Evolutionary conservation across 768 basidiomycete genomes (phyloP).

Genomic region (Lactarius evosmus): DNA sequence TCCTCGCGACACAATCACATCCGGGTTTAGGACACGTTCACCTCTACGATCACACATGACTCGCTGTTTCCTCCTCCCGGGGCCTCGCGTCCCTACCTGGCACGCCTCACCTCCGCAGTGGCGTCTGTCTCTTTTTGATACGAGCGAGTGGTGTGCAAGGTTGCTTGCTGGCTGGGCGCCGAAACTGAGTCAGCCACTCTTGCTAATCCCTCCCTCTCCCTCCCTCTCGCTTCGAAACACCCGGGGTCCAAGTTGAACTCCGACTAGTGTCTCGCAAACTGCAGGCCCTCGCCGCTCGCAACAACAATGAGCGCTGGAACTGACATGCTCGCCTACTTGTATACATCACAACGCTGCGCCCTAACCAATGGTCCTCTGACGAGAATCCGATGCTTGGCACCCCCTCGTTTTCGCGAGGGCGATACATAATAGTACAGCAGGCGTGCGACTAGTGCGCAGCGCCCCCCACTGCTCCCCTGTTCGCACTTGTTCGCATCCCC

Average conservation of each 20-base stretch:
- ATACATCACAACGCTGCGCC: not conserved
- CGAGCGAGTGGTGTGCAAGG: conserved; percentile 5
- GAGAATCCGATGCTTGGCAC: not conserved
- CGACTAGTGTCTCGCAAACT: conserved; percentile 23
- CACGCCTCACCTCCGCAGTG: conserved; percentile 13
- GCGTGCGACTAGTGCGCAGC: not conserved
- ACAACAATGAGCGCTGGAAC: not conserved
- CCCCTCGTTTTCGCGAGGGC: not conserved
- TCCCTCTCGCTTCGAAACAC: not conserved
- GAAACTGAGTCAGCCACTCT: not conserved
- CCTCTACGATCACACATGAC: conserved; percentile 24
- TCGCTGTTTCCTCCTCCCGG: conserved; percentile 12
- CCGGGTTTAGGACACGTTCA: conserved; percentile 20
- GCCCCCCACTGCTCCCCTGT: not conserved
- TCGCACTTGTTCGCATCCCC: not conserved
- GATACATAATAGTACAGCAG: not conserved
- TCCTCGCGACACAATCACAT: conserved; percentile 17
- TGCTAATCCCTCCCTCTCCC: not conserved
- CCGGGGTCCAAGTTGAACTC: conserved; percentile 9
- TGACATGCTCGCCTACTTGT: not conserved
- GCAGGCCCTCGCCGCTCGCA: not conserved
- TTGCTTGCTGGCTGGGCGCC: not conserved
- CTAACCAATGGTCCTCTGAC: conserved; percentile 4
- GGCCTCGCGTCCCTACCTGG: conserved; percentile 17
- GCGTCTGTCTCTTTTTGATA: conserved; percentile 7